Base-by-base conservation (phyloP, 2,329 filamentous ascomycete genomes). In the Aotearoamyces nothofagi region DNA sequence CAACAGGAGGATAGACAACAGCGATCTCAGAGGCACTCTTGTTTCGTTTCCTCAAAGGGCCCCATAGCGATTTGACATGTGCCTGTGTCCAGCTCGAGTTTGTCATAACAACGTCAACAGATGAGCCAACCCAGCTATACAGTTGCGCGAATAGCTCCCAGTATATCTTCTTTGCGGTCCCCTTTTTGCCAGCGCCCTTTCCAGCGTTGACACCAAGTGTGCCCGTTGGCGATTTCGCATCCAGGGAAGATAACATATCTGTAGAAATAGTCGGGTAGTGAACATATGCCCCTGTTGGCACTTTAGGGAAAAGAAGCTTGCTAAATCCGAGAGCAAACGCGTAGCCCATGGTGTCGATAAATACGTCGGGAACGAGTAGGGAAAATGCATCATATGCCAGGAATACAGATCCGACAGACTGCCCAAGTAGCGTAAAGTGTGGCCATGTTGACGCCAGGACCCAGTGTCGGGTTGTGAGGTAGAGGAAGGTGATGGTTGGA, bases 191-290 rank as follows among this genome's bases (percentile, higher is more conserved):
- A 16, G 61, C 63, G 3, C 84, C 87, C 31, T 79, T 66, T 17
- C 87, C 86, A 4, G 86, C 80, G 49, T 96, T 90, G 32, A 92
- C 62, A 3, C 87, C 79, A 54, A 69, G 76, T 31, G 51, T 52
- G 9, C 74, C 78, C 26, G 61, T 66, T 17, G 54, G 37, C 2
- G 62, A 66, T 6, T 50, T 52, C 6, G 78, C 70, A 40, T 84
- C 70, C 4, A 94, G 69, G 11, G 81, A 87, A 13, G 72, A 67
- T 4, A 98, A 69, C 90, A 98, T 98, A 46, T 98, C 90, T 28
- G 84, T 98, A 3, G 86, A 94, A 30, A 98, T 98, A 32, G 87
- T 96, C 1, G 90, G 90, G 50, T 96, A 98, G 56, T 98, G 90
- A 1, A 96, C 86, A 49, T 98, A 98, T 29, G 90, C 86, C 25